Percentiles rank a stretch among this genome's conserved stretches.
These are phyloP conservation scores for Penicillium palitans DNA, from an alignment of 2,329 filamentous ascomycete species.

Conservation along the genomic window DNA sequence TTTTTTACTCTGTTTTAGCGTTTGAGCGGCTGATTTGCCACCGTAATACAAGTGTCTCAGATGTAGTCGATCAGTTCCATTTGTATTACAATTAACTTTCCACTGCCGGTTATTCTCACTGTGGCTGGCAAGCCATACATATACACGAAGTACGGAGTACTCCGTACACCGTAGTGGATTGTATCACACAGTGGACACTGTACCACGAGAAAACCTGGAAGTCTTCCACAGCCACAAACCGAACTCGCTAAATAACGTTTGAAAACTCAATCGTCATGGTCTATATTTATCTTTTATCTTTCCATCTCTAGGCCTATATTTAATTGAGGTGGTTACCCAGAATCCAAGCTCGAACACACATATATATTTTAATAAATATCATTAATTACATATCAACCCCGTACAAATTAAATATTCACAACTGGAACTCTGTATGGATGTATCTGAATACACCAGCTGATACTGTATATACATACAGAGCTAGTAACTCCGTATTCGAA, in stretches of 20 bases:
- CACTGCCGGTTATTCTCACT: slow-evolving; percentile 15
- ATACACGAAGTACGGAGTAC: not conserved
- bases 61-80: slow-evolving; percentile 10
- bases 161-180: not conserved
- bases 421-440: not conserved
- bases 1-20: not conserved
- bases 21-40: slow-evolving; percentile 9
- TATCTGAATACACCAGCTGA: not conserved
- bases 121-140: slow-evolving; percentile 1
- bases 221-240: not conserved
- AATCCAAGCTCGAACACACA: not conserved
- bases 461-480: slow-evolving; percentile 15
- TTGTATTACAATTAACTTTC: slow-evolving; percentile 17
- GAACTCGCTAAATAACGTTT: slow-evolving; percentile 1
- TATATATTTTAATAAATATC: not conserved
- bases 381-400: not conserved
- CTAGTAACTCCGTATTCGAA: slow-evolving; percentile 10
- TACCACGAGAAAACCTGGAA: slow-evolving; percentile 9
- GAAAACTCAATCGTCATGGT: not conserved
- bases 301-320: not conserved
- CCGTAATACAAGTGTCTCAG: slow-evolving; percentile 14
- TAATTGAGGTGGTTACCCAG: not conserved
- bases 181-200: slow-evolving; percentile 7
- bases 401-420: not conserved
- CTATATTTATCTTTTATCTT: slow-evolving; percentile 8